These are phyloP conservation scores for Yamadazyma phyllophila DNA, from an alignment of 805 yeast genomes.

Conservation along the genomic window DNA sequence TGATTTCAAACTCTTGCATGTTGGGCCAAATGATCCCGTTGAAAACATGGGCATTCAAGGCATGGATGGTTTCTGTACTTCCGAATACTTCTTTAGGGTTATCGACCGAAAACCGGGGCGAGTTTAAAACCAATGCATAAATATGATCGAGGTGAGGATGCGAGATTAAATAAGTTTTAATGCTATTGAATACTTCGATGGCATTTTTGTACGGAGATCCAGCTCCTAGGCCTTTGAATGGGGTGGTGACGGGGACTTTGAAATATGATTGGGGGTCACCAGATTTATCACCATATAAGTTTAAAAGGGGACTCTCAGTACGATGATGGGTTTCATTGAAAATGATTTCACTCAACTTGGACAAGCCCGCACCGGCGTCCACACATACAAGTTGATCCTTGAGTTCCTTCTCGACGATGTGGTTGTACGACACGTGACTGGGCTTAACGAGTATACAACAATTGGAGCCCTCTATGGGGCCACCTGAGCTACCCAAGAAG, in stretches of 20 bases:
- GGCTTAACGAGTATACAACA: conserved; percentile 71
- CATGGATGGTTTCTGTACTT: conserved; percentile 47
- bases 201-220: conserved; percentile 11
- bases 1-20: conserved; percentile 34
- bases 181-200: conserved; percentile 15
- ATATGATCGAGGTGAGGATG: conserved; percentile 89
- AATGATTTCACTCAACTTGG: conserved; percentile 48
- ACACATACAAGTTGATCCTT: conserved; percentile 50
- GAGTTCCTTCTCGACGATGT: conserved; percentile 24
- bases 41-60: conserved; percentile 57
- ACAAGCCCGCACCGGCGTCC: conserved; percentile 79
- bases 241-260: conserved; percentile 16
- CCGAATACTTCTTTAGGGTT: conserved; percentile 52
- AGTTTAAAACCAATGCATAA: conserved; percentile 63
- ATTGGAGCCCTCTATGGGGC: conserved; percentile 71
- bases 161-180: conserved; percentile 55
- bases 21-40: conserved; percentile 84
- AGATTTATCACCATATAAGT: conserved; percentile 28
- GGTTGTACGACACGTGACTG: conserved; percentile 36
- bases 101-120: conserved; percentile 49
- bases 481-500: conserved; percentile 79
- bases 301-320: conserved; percentile 13
- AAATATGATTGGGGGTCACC: conserved; percentile 21
- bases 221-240: conserved; percentile 20
- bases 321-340: conserved; percentile 21